A percentile compares a stretch with the other conserved stretches of the same genome.
These are phyloP conservation scores for Thyridium curvatum DNA, from an alignment of 2,329 filamentous ascomycete genomes.

Conservation along the genomic window DNA sequence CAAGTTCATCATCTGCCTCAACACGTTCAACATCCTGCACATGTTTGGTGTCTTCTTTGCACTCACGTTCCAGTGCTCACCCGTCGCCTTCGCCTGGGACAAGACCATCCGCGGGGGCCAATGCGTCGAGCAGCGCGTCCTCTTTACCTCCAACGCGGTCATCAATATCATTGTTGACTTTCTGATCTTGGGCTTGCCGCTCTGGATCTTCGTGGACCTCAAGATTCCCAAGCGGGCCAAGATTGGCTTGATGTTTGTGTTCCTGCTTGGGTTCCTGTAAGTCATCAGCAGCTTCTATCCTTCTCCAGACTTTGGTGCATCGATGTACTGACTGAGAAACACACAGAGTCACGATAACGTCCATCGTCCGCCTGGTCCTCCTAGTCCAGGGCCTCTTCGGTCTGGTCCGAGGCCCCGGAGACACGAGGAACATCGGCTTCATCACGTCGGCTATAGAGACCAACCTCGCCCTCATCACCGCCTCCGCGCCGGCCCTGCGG, in stretches of 20 bases:
- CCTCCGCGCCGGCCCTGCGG: constrained; percentile 31
- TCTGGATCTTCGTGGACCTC: constrained; percentile 24
- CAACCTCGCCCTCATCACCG: constrained; percentile 34
- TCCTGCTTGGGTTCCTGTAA: constrained; percentile 23
- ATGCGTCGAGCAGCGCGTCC: constrained; percentile 22
- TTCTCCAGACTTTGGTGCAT: too few species aligned
- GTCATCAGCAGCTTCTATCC: constrained; percentile 6
- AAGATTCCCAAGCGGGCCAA: constrained; percentile 21
- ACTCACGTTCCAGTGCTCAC: constrained; percentile 28
- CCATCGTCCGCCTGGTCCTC: constrained; percentile 23
- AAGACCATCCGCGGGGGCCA: constrained; percentile 27
- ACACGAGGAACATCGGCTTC: constrained; percentile 24
- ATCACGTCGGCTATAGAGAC: constrained; percentile 30
- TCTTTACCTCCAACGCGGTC: constrained; percentile 25
- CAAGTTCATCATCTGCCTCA: constrained; percentile 19
- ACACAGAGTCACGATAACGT: constrained; percentile 28
- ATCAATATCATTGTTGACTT: constrained; percentile 38
- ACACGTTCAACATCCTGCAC: constrained; percentile 19
- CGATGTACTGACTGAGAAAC: not conserved
- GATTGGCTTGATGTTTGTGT: constrained; percentile 20
- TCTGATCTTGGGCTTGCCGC: constrained; percentile 32
- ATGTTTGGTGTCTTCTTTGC: constrained; percentile 21
- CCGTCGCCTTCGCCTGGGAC: constrained; percentile 37
- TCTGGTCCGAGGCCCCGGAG: constrained; percentile 7
- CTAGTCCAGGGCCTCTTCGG: constrained; percentile 24